phyloP scores from a whole-genome alignment of 306 rosid genomes.

The Acacia acuminata region DNA sequence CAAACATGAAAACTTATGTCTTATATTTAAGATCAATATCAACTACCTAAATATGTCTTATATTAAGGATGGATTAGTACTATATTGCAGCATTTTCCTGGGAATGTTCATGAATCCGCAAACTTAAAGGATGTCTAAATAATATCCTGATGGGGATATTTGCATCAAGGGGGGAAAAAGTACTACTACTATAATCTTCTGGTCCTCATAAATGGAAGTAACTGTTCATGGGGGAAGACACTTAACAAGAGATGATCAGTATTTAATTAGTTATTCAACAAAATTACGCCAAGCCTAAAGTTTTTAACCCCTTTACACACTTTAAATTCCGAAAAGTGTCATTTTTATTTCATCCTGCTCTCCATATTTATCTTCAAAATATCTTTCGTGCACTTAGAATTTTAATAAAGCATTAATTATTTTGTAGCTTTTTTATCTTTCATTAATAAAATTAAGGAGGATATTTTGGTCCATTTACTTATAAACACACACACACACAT shows the following conservation, averaged over 20 bases:
- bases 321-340: background rate
- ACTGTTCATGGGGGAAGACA: background rate
- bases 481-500: too few species aligned
- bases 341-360: background rate
- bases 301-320: background rate
- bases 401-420: too few species aligned
- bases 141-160: background rate
- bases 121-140: background rate
- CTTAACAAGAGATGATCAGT: background rate
- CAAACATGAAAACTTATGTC: too few species aligned
- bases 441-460: too few species aligned
- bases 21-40: too few species aligned
- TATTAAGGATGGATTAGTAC: too few species aligned
- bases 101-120: conserved; percentile 28
- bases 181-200: background rate
- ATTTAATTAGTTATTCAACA: background rate
- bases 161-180: background rate
- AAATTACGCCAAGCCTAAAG: background rate
- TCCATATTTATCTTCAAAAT: background rate
- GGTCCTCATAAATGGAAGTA: background rate
- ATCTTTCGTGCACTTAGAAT: background rate
- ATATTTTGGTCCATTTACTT: background rate
- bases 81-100: background rate
- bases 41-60: too few species aligned
- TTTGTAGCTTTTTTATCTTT: too few species aligned